Percentiles rank a stretch among this genome's conserved stretches.
phyloP scores from a whole-genome alignment of 2,329 filamentous ascomycete species.

The Cladosporium sp. region DNA sequence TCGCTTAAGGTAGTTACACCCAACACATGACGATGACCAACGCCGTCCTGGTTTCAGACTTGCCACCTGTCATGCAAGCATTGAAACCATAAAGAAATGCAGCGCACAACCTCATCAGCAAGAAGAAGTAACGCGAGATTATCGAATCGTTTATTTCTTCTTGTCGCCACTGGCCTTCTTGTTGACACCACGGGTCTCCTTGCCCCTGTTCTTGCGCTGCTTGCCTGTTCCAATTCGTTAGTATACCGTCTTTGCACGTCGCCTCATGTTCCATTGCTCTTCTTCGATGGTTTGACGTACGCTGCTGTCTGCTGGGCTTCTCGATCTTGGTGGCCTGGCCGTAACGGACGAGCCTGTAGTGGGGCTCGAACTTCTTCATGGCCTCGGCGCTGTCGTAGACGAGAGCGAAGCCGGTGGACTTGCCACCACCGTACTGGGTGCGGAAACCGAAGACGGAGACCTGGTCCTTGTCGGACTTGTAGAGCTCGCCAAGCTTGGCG shows the following conservation, averaged over 20 bases:
- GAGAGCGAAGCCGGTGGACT: conserved; percentile 98
- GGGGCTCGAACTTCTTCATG: conserved; percentile 99
- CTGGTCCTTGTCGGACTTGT: conserved; percentile 98
- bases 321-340: conserved; percentile 91
- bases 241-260: conserved; percentile 9
- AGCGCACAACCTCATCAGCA: conserved; percentile 12
- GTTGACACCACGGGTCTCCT: conserved; percentile 95
- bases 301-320: conserved; percentile 97
- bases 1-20: conserved; percentile 13
- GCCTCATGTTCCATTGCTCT: not conserved
- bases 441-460: conserved; percentile 97
- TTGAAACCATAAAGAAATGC: conserved; percentile 13
- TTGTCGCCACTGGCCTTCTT: conserved; percentile 99
- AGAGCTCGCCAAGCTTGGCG: conserved; percentile 86
- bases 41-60: conserved; percentile 10
- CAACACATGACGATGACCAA: conserved; percentile 12
- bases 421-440: conserved; percentile 99
- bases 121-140: conserved; percentile 7
- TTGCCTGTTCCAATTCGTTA: conserved; percentile 66
- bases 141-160: conserved; percentile 45
- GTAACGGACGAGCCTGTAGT: conserved; percentile 93
- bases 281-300: conserved; percentile 59
- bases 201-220: conserved; percentile 99
- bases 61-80: conserved; percentile 12
- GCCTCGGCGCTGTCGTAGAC: conserved; percentile 98